Conservation (phyloP, 192 early-diverging fungal species). For the Allomyces arbusculus region DNA sequence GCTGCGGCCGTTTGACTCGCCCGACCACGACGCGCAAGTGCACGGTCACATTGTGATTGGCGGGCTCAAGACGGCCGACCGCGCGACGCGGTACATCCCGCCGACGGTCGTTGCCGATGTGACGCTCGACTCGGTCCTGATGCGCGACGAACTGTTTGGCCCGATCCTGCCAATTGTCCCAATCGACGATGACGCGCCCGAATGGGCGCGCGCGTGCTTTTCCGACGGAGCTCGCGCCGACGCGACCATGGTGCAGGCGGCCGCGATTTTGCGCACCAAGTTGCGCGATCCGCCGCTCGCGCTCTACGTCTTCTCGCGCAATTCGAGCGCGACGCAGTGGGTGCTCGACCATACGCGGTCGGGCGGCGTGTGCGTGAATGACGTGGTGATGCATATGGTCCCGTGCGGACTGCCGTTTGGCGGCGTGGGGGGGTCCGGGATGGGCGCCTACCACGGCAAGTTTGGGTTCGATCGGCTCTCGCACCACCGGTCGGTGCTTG, state of each 20-base stretch:
- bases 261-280: not conserved
- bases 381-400: constrained; percentile 41
- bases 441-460: constrained; percentile 67
- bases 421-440: constrained; percentile 65
- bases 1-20: constrained; percentile 15
- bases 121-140: constrained; percentile 26
- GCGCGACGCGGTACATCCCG: constrained; percentile 46
- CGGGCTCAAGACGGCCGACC: constrained; percentile 26
- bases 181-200: constrained; percentile 23
- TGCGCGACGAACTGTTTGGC: constrained; percentile 81
- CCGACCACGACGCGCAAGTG: not conserved
- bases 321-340: constrained; percentile 22
- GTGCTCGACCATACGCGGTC: constrained; percentile 47
- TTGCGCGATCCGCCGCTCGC: constrained; percentile 50
- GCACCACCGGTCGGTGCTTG: constrained; percentile 42
- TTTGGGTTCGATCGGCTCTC: constrained; percentile 60
- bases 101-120: constrained; percentile 67
- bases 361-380: constrained; percentile 61
- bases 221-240: not conserved
- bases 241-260: not conserved
- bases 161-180: constrained; percentile 66
- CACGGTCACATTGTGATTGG: constrained; percentile 34
- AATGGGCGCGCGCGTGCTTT: not conserved
- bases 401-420: constrained; percentile 56
- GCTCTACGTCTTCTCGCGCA: constrained; percentile 50